Evolutionary conservation across 495 filamentous ascomycete genomes (phyloP), one percentile per base, ranked within the genome.

Genomic region (Hypoxylon perforatum): DNA sequence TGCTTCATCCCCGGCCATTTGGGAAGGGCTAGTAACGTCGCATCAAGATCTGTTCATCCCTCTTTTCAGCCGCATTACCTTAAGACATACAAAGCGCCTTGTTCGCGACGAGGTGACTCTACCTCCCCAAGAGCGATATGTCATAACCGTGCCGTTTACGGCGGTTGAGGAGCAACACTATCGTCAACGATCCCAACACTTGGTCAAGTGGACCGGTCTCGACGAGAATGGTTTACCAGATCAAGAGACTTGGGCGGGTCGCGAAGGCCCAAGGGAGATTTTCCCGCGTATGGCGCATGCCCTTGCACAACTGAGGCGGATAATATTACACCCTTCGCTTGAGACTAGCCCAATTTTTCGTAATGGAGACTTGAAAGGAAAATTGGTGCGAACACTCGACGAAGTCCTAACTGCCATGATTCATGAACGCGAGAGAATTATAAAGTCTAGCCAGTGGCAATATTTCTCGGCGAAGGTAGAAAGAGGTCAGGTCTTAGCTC

Each of bases 351-450:
- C n/a, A 17, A 2, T 57, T 28, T 15, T 38, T 10, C 46, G 41
- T 11, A 7, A 4, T 11, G n/a, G 14, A 3, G 36, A 47, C 3
- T 77, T 81, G 18, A 85, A 78, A 25, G 82, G 82, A 55, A 90
- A 86, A 0, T 88, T 90, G 7, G 76, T 95, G 49, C 81, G 89
- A n/a, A 94, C 93, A 7, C 89, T 97, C 5, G 83, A 85, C 14
- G 90, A 98, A 70, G 92, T 97, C 1, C 78, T 98, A 19, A 87
- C 91, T 39, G 87, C 88, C 3, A 97, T 98, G 94, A 88, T 97
- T 58, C 93, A 97, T 21, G 85, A 92, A 57, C 91, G 88, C 12
- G 88, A 93, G 23, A 76, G 79, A 17, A 65, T 76, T 2, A 84
- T 91, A 17, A 82, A 87, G 22, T 74, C 84, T 0, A 88, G 95